Evolutionary conservation across 2,329 filamentous ascomycete genomes (phyloP), one percentile per base, ranked within the genome.

Genomic region (Raffaelea albimanens): DNA sequence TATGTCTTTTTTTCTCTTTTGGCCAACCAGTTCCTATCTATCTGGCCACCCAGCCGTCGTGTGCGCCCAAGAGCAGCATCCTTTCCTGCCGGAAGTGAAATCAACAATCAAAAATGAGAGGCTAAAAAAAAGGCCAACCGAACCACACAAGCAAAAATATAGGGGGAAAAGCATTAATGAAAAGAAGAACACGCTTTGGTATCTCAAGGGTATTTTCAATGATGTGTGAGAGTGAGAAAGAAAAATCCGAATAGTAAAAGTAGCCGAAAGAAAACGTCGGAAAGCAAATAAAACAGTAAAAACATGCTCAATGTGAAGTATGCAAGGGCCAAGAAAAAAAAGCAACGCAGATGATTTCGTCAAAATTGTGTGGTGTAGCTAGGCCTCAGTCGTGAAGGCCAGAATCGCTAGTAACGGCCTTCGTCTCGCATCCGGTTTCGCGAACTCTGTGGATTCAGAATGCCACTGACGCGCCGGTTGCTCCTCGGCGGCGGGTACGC

Each of bases 381-480:
- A 8, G 29, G 25, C 21, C 48, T 45, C 23, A 54, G 29, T 19
- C 36, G 44, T 13, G 49, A n/a, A 2, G 31, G 49, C 44, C 38
- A 49, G 45, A 45, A 51, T 40, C 41, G 52, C 63, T 59, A 72
- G 52, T 69, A 73, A 55, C 67, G 69, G n/a, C 68, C 68, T 59
- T 78, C 74, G 52, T 79, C 75, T 34, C 74, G 67, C 31, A 78
- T 63, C 11, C 74, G 74, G 53, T 73, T 76, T 57, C 70, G 73
- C 0, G 72, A 74, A 36, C 64, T 63, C 54, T 77, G 74, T 19
- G 71, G 67, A 46, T 67, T 72, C 29, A 76, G 60, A 22, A 69
- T 67, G 56, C 70, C 67, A 56, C 80, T 83, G 61, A 83, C 79
- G 44, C 80, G 72, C 43, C 77, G 69, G 38, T 41, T 53, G 33